These are phyloP conservation scores for Xylona heveae DNA, from an alignment of 495 filamentous ascomycete genomes.

Conservation along the genomic window DNA sequence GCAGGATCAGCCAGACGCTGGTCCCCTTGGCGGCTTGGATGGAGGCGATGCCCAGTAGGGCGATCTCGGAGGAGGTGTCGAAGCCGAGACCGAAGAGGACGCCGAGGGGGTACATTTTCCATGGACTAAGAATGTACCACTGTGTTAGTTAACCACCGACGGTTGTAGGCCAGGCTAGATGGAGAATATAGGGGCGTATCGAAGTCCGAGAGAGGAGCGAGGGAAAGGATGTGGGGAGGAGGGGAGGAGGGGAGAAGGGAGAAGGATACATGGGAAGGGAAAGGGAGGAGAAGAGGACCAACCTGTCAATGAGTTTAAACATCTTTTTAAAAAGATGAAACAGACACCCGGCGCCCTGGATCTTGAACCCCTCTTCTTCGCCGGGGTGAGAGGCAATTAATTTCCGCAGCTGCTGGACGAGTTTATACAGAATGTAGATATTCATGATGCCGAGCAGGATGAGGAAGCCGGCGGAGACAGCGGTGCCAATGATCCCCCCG, in stretches of 20 bases:
- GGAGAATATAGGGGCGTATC: background rate
- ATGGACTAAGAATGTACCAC: constrained; percentile 47
- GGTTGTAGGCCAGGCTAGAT: too few relatives aligned
- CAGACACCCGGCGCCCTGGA: constrained; percentile 60
- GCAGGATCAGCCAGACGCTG: constrained; percentile 81
- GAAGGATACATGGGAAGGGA: too few relatives aligned
- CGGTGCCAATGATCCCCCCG: constrained; percentile 70
- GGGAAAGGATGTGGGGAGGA: background rate
- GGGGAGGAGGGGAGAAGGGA: too few relatives aligned
- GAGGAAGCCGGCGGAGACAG: constrained; percentile 63
- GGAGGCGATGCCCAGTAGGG: constrained; percentile 71
- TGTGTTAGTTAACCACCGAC: too few relatives aligned
- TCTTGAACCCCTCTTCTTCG: constrained; percentile 34
- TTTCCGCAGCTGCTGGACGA: constrained; percentile 42
- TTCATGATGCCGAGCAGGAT: constrained; percentile 71
- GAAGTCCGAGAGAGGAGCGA: background rate
- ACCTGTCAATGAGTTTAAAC: constrained; percentile 67
- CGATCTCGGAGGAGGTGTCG: constrained; percentile 89
- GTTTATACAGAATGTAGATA: constrained; percentile 57
- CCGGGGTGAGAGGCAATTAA: constrained; percentile 24
- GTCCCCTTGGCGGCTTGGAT: constrained; percentile 72
- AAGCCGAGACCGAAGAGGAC: constrained; percentile 87
- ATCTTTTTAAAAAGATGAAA: constrained; percentile 47
- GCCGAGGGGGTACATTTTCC: constrained; percentile 95
- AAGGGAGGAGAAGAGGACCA: constrained; percentile 3